Conservation (phyloP, 2,329 filamentous ascomycete species). For the Verticillium nonalfalfae region DNA sequence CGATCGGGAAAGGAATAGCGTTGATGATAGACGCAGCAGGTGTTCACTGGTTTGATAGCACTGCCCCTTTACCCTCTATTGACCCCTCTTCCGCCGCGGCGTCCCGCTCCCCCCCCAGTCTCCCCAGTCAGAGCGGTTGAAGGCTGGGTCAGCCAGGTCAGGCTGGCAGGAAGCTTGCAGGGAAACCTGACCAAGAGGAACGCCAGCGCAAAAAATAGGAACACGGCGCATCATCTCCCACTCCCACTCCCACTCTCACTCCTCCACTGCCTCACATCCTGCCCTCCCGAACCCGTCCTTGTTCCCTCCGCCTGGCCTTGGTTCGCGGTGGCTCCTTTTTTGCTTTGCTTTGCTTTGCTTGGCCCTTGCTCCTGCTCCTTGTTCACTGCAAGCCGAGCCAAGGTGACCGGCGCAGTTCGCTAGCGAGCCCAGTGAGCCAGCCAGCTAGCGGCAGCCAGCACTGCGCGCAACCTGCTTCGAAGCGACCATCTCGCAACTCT, state of each 20-base stretch:
- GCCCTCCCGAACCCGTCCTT: neutral
- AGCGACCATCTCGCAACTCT: neutral
- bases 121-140: neutral
- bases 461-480: neutral
- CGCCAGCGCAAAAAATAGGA: slow-evolving; percentile 9
- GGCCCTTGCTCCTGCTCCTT: neutral
- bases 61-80: neutral
- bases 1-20: neutral
- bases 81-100: neutral
- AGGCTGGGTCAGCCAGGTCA: neutral
- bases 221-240: slow-evolving; percentile 3
- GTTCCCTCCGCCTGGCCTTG: neutral
- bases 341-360: neutral
- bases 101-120: neutral
- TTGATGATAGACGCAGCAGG: neutral
- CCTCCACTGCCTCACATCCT: neutral
- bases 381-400: neutral
- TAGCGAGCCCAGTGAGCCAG: neutral
- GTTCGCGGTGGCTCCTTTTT: neutral
- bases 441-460: neutral
- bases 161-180: neutral
- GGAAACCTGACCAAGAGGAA: neutral
- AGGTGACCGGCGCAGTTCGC: neutral
- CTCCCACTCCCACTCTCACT: neutral
- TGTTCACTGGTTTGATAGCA: neutral